These are phyloP conservation scores for Dinochytrium kinnereticum DNA, from an alignment of 371 early-diverging fungal genomes.

Conservation along the genomic window DNA sequence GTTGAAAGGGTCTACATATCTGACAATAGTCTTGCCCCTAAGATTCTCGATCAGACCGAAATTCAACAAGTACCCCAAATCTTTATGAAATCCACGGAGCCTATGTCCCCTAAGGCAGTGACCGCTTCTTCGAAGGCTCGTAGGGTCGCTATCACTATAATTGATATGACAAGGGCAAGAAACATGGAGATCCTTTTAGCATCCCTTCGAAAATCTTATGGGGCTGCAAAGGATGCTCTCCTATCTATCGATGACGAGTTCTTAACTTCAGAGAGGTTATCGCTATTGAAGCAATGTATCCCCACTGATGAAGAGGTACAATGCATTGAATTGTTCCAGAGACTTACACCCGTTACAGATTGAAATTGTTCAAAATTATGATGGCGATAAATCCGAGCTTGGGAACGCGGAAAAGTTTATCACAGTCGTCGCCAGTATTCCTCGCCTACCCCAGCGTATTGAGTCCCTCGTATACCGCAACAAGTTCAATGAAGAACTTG, in stretches of 20 bases:
- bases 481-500: conserved; percentile 71
- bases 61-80: conserved; percentile 33
- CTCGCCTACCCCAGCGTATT: conserved; percentile 70
- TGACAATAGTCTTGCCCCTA: neutral
- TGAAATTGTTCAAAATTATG: conserved; percentile 69
- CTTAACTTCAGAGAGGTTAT: conserved; percentile 41
- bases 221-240: conserved; percentile 41
- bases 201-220: conserved; percentile 29
- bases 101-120: neutral
- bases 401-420: conserved; percentile 74
- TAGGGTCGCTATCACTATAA: conserved; percentile 28
- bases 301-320: conserved; percentile 47
- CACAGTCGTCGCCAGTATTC: conserved; percentile 68
- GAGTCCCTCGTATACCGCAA: conserved; percentile 76
- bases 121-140: conserved; percentile 30
- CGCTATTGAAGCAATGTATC: conserved; percentile 30
- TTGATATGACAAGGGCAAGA: conserved; percentile 41
- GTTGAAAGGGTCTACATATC: conserved; percentile 37
- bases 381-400: conserved; percentile 66
- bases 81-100: conserved; percentile 21
- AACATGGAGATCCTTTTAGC: conserved; percentile 41
- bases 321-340: neutral
- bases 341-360: conserved; percentile 10
- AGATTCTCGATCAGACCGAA: conserved; percentile 38
- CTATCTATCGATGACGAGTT: conserved; percentile 38